Percentiles rank a stretch among this genome's conserved stretches.
Evolutionary conservation across 306 rosid species (phyloP).

Genomic region (Cucumis melo): DNA sequence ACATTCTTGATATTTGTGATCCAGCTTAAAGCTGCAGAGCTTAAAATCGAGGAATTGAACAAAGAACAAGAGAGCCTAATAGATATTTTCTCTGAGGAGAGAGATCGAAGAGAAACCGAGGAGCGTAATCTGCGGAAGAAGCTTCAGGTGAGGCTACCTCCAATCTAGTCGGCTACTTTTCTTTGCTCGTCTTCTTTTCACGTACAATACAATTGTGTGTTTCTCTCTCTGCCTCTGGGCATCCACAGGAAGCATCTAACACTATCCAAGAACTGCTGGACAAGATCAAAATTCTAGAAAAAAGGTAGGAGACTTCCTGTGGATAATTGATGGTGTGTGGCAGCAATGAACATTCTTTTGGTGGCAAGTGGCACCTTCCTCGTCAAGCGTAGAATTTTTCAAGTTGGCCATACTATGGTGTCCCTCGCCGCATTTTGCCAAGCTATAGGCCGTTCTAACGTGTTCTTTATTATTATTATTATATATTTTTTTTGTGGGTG

Average conservation of each 20-base stretch:
- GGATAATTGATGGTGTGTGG: background rate
- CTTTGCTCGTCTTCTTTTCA: background rate
- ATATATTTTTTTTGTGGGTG: background rate
- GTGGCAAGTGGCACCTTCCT: background rate
- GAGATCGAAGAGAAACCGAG: conserved; percentile 59
- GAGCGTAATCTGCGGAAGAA: conserved; percentile 57
- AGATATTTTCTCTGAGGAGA: conserved; percentile 71
- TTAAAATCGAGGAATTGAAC: conserved; percentile 48
- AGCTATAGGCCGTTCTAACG: no score
- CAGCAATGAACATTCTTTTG: background rate
- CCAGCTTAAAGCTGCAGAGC: conserved; percentile 43
- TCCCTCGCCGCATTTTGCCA: no score
- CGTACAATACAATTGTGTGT: background rate
- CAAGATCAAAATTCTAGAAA: conserved; percentile 42
- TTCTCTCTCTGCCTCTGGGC: background rate
- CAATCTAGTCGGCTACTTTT: background rate
- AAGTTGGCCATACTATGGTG: no score
- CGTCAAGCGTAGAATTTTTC: background rate
- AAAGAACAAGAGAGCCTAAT: conserved; percentile 67
- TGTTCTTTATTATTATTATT: no score
- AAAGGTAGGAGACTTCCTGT: background rate
- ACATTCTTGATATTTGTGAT: background rate
- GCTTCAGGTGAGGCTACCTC: conserved; percentile 38
- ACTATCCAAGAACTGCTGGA: conserved; percentile 61
- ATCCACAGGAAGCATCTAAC: conserved; percentile 58